Base-by-base conservation (phyloP, 1,139 yeast species). In the Lodderomyces pseudojiufengensis region DNA sequence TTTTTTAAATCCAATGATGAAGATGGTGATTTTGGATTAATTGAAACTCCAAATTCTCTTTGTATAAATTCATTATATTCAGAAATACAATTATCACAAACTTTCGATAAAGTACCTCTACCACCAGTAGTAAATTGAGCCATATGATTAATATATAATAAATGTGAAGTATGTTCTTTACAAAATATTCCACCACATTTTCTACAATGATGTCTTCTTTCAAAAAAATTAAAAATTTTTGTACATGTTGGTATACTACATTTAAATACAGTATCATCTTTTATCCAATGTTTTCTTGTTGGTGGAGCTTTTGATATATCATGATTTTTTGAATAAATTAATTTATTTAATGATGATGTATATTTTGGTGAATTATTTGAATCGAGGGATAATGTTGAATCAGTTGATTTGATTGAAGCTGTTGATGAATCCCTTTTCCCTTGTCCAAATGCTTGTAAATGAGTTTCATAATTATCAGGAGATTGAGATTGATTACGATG, bases 181-280 rank as follows among this genome's bases (percentile, higher is more conserved):
- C 97, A 90, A 54, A 83, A 90, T 10, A 90, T 76, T 22, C 87
- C 95, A 13, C 97, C 97, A 63, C 97, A 90, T 52, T 85, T 82
- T 35, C 97, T 75, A 55, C 97, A 90, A 61, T 90, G 97, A 55
- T 90, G 97, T 41, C 94, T 78, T 44, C 97, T 74, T 49, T 88
- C 95, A 57, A 86, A 76, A 51, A 84, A 79, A 33, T 84, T 78
- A 57, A 84, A 76, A 39, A 73, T 55, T 57, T 73, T 73, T 40
- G 70, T 64, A 60, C 97, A 88, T n/a, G 46, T 10, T 2, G 55
- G 48, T 18, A 73, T 71, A n/a, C 75, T 72, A 55, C 97, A 88
- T 33, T 74, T 68, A 31, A 65, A 61, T 21, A 85, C 77, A 11
- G 73, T 56, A 32, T 73, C 73, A 55, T 88, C 95, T 27, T 85